Base-by-base conservation (phyloP, 768 basidiomycete genomes). In the button mushroom (Agaricus bisporus) region DNA sequence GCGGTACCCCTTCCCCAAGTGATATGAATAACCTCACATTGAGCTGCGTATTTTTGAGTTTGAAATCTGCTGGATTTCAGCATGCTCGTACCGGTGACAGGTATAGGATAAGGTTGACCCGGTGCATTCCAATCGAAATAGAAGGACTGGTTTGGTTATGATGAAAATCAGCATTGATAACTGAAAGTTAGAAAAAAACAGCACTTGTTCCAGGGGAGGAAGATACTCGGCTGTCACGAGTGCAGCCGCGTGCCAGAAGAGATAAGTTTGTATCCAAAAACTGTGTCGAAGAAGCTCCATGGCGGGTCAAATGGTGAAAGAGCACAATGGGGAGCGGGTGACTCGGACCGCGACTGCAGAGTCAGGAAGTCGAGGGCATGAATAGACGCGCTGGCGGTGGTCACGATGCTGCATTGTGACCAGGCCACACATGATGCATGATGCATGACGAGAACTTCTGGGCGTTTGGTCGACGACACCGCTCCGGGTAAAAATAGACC, bases 11-110 rank as follows among this genome's bases (percentile, higher is more conserved):
- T 63, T 29, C 59, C 57, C 77, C 77, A 79, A 36, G 59, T 67
- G 28, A 78, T 66, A 46, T 73, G 67, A 20, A 77, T 72, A 1
- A 64, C 67, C 25, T 77, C 65, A 55, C 77, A 79, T 61, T 79
- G 77, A 22, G 62, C 76, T 78, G 45, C 11, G 50, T 29, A 43
- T 35, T 14, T 25, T 25, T 56, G 38, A 56, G 56, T 45, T 32
- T 41, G 18, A 48, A 45, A 41, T 12, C 10, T 29, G 22, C 18
- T 39, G 3, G 4, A 42, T 20, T n/a, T 41, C 44, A 44, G 41
- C n/a, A 41, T 25, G 53, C 63, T 37, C 15, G 12, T 51, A 74
- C 76, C 59, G 15, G 74, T 76, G 17, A 70, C 65, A 17, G 75
- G 72, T 17, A 73, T 63, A 4, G 73, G 72, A 29, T 70, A 60